Conservation (phyloP, 305 asterid species). For the Fraxinus sp. region DNA sequence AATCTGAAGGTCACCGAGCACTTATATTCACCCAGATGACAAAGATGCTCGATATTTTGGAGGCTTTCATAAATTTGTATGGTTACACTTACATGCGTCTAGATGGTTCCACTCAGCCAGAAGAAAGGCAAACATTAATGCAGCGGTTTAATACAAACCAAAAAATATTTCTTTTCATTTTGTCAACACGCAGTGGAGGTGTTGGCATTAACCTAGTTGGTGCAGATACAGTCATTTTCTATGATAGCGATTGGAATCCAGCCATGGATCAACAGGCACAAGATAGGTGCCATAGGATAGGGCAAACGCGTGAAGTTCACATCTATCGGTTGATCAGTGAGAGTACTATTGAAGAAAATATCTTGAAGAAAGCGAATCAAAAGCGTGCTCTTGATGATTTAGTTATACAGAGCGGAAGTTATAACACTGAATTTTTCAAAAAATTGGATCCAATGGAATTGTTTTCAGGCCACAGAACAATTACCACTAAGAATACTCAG, state of each 20-base stretch:
- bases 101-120: conserved; percentile 98
- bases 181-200: conserved; percentile 99
- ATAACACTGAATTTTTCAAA: conserved; percentile 92
- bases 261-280: conserved; percentile 99
- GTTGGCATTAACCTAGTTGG: conserved; percentile 99
- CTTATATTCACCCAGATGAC: conserved; percentile 99
- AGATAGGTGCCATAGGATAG: conserved; percentile 99
- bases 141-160: conserved; percentile 96
- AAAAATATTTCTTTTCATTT: conserved; percentile 83
- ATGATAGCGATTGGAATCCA: conserved; percentile 99
- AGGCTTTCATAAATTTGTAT: conserved; percentile 90
- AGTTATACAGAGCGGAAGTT: conserved; percentile 95
- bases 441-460: conserved; percentile 92
- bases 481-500: conserved; percentile 38
- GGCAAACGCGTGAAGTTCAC: conserved; percentile 98
- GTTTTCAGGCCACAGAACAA: conserved; percentile 69
- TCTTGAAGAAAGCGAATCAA: conserved; percentile 94
- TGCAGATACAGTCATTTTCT: conserved; percentile 96
- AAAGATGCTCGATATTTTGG: conserved; percentile 98
- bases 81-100: conserved; percentile 99
- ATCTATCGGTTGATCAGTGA: conserved; percentile 94
- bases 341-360: conserved; percentile 97
- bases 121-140: conserved; percentile 97
- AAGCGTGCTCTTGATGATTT: conserved; percentile 94
- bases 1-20: conserved; percentile 95